These are phyloP conservation scores for Podaxis sp. DNA, from an alignment of 768 basidiomycete genomes.

Conservation along the genomic window DNA sequence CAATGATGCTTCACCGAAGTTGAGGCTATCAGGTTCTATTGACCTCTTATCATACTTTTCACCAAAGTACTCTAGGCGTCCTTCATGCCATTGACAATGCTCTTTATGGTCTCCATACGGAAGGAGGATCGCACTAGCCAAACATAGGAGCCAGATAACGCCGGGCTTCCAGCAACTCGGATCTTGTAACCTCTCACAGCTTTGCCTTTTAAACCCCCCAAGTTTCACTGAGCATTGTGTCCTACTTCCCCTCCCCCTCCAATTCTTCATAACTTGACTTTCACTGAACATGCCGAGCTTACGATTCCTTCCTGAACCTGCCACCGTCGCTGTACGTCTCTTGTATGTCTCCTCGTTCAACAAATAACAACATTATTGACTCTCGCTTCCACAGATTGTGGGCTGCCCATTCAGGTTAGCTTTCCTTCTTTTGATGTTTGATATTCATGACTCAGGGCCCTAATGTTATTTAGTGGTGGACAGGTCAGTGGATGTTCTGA, in stretches of 20 bases:
- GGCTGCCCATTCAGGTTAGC: slow-evolving; percentile 94
- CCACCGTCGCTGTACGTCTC: slow-evolving; percentile 73
- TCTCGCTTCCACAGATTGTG: slow-evolving; percentile 59
- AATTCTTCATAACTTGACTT: slow-evolving; percentile 22
- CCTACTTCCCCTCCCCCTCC: slow-evolving; percentile 12
- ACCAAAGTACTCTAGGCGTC: neutral
- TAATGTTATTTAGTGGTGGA: slow-evolving; percentile 49
- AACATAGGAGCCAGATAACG: neutral
- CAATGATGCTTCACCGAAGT: neutral
- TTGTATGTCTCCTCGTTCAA: neutral
- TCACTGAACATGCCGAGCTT: neutral
- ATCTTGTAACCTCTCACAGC: slow-evolving; percentile 1
- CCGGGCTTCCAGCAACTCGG: neutral
- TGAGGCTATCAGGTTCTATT: neutral
- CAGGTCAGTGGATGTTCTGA: slow-evolving; percentile 43
- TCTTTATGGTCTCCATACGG: neutral
- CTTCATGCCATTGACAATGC: neutral
- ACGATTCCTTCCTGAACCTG: slow-evolving; percentile 63
- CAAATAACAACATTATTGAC: slow-evolving; percentile 14
- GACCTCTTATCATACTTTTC: neutral
- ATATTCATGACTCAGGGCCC: slow-evolving; percentile 16
- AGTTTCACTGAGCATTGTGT: neutral
- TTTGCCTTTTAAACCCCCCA: neutral
- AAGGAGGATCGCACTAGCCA: neutral
- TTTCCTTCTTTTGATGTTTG: slow-evolving; percentile 10